A percentile compares a stretch with the other conserved stretches of the same genome.
These are phyloP conservation scores for Geotrichum reessii DNA, from an alignment of 1,139 yeast genomes.

Conservation along the genomic window DNA sequence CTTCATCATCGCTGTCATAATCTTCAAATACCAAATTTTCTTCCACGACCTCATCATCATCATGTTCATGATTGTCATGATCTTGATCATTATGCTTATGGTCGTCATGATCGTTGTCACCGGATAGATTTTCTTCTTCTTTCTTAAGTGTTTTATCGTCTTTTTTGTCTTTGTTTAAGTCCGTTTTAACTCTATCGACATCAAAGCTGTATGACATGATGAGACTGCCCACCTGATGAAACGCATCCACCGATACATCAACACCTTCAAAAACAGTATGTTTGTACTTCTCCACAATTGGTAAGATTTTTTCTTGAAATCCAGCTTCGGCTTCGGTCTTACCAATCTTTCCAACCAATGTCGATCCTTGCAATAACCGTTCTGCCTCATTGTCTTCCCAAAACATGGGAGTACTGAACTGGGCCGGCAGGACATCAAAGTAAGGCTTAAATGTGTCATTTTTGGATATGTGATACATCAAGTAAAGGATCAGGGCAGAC, in stretches of 20 bases:
- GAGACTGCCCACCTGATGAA: slow-evolving; percentile 64
- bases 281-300: slow-evolving; percentile 31
- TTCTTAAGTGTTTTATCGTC: slow-evolving; percentile 27
- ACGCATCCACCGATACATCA: slow-evolving; percentile 48
- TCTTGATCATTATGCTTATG: slow-evolving; percentile 26
- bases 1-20: slow-evolving; percentile 37
- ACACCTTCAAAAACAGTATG: slow-evolving; percentile 28
- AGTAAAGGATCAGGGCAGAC: slow-evolving; percentile 66
- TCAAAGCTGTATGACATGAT: slow-evolving; percentile 69
- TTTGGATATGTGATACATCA: slow-evolving; percentile 46
- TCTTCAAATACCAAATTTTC: slow-evolving; percentile 35
- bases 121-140: slow-evolving; percentile 34
- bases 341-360: slow-evolving; percentile 66
- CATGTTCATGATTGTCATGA: slow-evolving; percentile 34
- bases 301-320: slow-evolving; percentile 42
- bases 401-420: slow-evolving; percentile 68
- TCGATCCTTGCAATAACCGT: slow-evolving; percentile 66
- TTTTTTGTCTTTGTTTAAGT: slow-evolving; percentile 20
- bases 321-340: slow-evolving; percentile 57
- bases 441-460: slow-evolving; percentile 63
- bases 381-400: slow-evolving; percentile 52
- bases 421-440: slow-evolving; percentile 60
- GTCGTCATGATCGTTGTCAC: slow-evolving; percentile 38
- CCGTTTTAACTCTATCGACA: slow-evolving; percentile 32
- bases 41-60: slow-evolving; percentile 21